Conservation (phyloP, 352 stramenopile genomes). For the Pythium scleroteichum region DNA sequence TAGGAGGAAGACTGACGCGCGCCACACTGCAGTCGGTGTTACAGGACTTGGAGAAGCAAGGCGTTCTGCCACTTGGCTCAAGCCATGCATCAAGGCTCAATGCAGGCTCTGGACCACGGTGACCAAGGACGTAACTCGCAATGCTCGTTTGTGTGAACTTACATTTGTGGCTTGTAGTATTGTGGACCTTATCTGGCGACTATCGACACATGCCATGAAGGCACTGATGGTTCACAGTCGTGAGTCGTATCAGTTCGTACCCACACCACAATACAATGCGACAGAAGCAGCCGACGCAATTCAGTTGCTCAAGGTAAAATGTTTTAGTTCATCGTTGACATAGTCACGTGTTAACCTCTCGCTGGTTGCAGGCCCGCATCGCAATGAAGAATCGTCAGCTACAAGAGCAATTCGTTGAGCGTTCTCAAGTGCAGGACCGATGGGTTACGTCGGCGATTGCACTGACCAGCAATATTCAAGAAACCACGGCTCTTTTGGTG, state of each 20-base stretch:
- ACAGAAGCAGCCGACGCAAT: constrained; percentile 28
- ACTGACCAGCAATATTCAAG: constrained; percentile 41
- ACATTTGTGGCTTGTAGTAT: constrained; percentile 27
- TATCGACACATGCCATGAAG: constrained; percentile 49
- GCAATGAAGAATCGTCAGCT: constrained; percentile 44
- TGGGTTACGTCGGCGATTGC: constrained; percentile 39
- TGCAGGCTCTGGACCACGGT: constrained; percentile 52
- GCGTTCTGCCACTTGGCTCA: constrained; percentile 40
- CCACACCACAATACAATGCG: constrained; percentile 8
- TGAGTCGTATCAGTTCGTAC: constrained; percentile 11
- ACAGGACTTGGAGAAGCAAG: constrained; percentile 50
- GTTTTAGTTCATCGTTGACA: neutral
- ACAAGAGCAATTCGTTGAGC: constrained; percentile 38
- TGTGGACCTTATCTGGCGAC: constrained; percentile 53
- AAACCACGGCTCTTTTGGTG: constrained; percentile 36
- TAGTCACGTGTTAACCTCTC: neutral
- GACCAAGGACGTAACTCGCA: neutral
- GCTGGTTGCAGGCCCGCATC: constrained; percentile 32
- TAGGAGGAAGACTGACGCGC: neutral
- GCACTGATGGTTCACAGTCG: constrained; percentile 26
- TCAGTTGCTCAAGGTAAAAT: constrained; percentile 28
- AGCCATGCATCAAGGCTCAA: constrained; percentile 58
- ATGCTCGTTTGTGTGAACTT: neutral
- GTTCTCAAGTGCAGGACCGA: constrained; percentile 42
- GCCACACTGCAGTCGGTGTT: constrained; percentile 30